These are phyloP conservation scores for Elaeis guineensis DNA, from an alignment of 176 grass and related monocot species.

Conservation along the genomic window DNA sequence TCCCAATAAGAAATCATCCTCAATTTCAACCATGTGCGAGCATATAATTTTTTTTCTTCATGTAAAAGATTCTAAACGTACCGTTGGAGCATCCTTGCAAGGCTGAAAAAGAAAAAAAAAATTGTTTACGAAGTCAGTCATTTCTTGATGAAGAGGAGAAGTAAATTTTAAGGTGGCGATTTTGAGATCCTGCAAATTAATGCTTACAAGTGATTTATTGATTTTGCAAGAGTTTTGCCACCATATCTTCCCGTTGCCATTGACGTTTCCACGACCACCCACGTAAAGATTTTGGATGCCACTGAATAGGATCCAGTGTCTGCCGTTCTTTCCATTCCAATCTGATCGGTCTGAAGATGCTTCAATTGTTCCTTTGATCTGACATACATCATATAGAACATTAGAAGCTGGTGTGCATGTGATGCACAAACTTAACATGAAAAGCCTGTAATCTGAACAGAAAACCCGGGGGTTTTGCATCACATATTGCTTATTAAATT, in stretches of 20 bases:
- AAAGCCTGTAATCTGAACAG: too few species aligned
- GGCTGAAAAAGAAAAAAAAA: slow-evolving; percentile 25
- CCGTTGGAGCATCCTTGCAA: slow-evolving; percentile 60
- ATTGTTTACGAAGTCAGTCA: background rate
- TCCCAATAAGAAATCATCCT: too few species aligned
- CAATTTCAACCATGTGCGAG: too few species aligned
- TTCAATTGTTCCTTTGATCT: slow-evolving; percentile 55
- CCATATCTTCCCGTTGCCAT: slow-evolving; percentile 67
- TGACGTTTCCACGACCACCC: slow-evolving; percentile 50
- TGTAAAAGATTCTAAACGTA: slow-evolving; percentile 4
- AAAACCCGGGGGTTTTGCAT: too few species aligned
- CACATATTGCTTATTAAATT: background rate
- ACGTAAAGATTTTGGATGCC: slow-evolving; percentile 26
- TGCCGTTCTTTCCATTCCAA: slow-evolving; percentile 32
- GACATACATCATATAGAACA: background rate
- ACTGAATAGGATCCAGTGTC: slow-evolving; percentile 47
- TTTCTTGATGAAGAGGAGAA: background rate
- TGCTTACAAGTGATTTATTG: slow-evolving; percentile 36
- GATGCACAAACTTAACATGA: too few species aligned
- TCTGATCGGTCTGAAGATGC: slow-evolving; percentile 27
- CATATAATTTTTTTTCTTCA: too few species aligned
- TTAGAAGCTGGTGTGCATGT: too few species aligned
- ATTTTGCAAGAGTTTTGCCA: slow-evolving; percentile 77
- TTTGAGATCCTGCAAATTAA: background rate
- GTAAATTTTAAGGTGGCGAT: background rate